Percentiles rank a stretch among this genome's conserved stretches.
Conservation (phyloP, 495 filamentous ascomycete genomes). For the Penicillium canescens region DNA sequence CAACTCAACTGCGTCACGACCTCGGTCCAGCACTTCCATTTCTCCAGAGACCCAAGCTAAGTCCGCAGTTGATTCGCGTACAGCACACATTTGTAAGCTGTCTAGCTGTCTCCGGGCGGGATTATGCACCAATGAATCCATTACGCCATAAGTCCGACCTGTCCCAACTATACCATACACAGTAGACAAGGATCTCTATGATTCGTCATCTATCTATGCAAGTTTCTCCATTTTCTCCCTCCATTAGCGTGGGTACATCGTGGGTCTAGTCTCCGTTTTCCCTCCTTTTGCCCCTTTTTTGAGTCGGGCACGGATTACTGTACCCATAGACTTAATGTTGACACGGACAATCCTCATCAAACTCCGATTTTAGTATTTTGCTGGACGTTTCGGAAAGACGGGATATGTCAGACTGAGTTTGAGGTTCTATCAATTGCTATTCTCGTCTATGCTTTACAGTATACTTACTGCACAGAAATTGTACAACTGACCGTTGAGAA, state of each 20-base stretch:
- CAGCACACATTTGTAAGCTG: no score
- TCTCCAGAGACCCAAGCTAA: no score
- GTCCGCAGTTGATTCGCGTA: no score
- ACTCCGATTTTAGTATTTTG: background rate
- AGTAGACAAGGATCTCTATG: no score
- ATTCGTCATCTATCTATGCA: no score
- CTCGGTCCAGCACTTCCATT: background rate
- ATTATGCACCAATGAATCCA: conserved; percentile 15
- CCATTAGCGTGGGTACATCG: background rate
- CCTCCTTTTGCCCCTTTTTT: conserved; percentile 16
- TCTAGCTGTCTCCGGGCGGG: background rate
- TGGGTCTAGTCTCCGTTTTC: no score
- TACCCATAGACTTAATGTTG: background rate
- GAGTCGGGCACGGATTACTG: conserved; percentile 2
- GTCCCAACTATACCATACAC: no score
- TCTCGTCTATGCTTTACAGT: no score
- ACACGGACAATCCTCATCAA: conserved; percentile 9
- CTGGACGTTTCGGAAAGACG: background rate
- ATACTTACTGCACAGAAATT: no score
- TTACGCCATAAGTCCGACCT: background rate
- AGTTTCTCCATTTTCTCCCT: background rate
- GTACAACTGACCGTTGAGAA: no score
- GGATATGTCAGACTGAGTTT: no score
- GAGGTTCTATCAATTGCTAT: no score
- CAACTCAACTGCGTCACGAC: conserved; percentile 8